Evolutionary conservation across 768 basidiomycete genomes (phyloP).

Genomic region (Cyathus striatus): DNA sequence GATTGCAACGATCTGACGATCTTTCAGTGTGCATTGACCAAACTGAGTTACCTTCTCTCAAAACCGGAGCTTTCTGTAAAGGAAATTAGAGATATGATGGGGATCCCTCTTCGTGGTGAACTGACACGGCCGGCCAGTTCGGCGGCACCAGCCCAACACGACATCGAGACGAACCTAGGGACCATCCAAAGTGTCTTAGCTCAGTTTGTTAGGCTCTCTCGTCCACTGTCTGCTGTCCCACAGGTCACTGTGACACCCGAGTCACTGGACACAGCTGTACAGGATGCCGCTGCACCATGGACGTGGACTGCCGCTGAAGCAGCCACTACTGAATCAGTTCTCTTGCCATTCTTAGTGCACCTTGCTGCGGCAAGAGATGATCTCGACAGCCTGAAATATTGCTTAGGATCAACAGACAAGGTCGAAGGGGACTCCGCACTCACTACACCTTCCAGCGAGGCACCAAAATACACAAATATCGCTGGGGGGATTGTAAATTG

Average conservation of each 20-base stretch:
- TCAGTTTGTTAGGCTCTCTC: conserved; percentile 63
- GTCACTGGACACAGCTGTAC: conserved; percentile 29
- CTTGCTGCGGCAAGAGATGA: conserved; percentile 74
- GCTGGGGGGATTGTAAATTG: conserved; percentile 72
- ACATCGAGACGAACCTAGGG: conserved; percentile 46
- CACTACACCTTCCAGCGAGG: conserved; percentile 16
- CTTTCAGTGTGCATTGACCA: conserved; percentile 78
- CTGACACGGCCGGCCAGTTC: conserved; percentile 54
- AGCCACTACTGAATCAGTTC: conserved; percentile 58
- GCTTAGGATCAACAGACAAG: conserved; percentile 37
- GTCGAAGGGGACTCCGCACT: conserved; percentile 12
- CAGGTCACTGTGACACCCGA: conserved; percentile 32
- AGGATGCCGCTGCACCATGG: conserved; percentile 62
- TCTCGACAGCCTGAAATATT: conserved; percentile 54
- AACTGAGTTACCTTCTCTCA: conserved; percentile 85
- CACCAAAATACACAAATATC: conserved; percentile 31
- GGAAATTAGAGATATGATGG: conserved; percentile 72
- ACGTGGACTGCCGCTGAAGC: conserved; percentile 76
- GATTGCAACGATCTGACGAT: not conserved
- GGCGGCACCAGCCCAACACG: conserved; percentile 34
- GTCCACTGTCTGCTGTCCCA: conserved; percentile 26
- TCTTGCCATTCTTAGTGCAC: conserved; percentile 76
- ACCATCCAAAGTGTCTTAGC: conserved; percentile 61
- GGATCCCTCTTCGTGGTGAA: conserved; percentile 83
- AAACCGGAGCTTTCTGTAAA: conserved; percentile 68